Percentiles rank a stretch among this genome's conserved stretches.
Evolutionary conservation across 257 asterid species (phyloP).

Genomic region (Linderniella brevidens): DNA sequence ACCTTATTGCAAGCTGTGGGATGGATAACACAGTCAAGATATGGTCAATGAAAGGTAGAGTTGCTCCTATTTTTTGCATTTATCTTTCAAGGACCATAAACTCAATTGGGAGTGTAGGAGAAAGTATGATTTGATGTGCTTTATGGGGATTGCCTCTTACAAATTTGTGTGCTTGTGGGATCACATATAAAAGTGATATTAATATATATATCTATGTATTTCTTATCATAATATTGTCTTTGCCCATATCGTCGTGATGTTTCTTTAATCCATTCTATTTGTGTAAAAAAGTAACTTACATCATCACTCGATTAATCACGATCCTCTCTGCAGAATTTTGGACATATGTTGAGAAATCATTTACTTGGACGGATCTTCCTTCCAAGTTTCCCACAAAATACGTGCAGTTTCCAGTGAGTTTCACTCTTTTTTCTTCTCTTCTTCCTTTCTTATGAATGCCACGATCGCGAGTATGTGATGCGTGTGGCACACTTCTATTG

Average conservation of each 20-base stretch:
- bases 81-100: constrained; percentile 6
- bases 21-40: constrained; percentile 96
- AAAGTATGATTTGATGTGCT: background rate
- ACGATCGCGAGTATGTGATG: too few relatives aligned
- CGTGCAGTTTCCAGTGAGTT: constrained; percentile 87
- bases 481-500: background rate
- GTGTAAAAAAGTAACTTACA: too few relatives aligned
- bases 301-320: too few relatives aligned
- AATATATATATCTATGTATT: too few relatives aligned
- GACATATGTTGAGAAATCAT: constrained; percentile 91
- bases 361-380: constrained; percentile 96
- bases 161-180: too few relatives aligned
- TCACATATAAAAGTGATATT: too few relatives aligned
- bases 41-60: constrained; percentile 93
- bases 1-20: constrained; percentile 95
- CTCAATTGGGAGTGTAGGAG: background rate
- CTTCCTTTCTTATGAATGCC: constrained; percentile 7
- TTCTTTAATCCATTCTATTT: too few relatives aligned
- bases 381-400: constrained; percentile 97
- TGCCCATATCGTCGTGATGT: too few relatives aligned
- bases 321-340: constrained; percentile 59
- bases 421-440: constrained; percentile 4
- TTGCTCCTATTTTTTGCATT: background rate
- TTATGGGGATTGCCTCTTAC: background rate
- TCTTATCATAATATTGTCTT: too few relatives aligned